phyloP scores from a whole-genome alignment of 495 filamentous ascomycete species.

The Viridothelium virens region DNA sequence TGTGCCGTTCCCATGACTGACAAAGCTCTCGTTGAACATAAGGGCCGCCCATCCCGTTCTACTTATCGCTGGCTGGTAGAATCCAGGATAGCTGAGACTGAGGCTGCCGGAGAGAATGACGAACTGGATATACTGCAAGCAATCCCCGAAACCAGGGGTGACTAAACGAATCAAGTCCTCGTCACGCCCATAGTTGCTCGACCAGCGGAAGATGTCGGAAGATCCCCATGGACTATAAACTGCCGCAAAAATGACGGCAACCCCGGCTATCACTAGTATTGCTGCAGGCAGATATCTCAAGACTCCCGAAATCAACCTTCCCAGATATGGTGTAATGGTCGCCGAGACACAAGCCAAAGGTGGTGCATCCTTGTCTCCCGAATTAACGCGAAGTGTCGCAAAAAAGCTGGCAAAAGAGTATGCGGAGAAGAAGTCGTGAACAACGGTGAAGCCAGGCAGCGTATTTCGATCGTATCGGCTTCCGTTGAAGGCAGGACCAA shows the following conservation, averaged over 20 bases:
- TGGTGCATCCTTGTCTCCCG: constrained; percentile 57
- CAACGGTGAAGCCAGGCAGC: constrained; percentile 64
- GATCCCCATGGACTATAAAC: constrained; percentile 93
- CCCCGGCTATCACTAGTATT: constrained; percentile 68
- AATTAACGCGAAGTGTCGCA: constrained; percentile 59
- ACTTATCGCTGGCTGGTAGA: constrained; percentile 83
- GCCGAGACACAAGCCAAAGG: constrained; percentile 71
- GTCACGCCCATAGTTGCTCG: constrained; percentile 91
- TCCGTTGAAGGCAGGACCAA: constrained; percentile 61
- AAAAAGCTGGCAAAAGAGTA: constrained; percentile 80
- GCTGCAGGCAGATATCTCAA: constrained; percentile 73
- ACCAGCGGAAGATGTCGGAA: constrained; percentile 82
- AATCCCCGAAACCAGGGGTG: constrained; percentile 94
- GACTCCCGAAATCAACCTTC: constrained; percentile 51
- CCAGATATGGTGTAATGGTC: constrained; percentile 73
- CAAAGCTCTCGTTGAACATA: constrained; percentile 90
- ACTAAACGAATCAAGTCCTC: constrained; percentile 85
- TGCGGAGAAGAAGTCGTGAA: constrained; percentile 65
- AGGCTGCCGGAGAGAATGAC: constrained; percentile 78
- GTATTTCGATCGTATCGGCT: constrained; percentile 46
- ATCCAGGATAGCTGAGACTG: constrained; percentile 84
- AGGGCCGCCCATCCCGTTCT: constrained; percentile 78
- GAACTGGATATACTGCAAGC: constrained; percentile 95
- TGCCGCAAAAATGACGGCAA: constrained; percentile 72
- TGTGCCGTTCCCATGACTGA: constrained; percentile 55